Evolutionary conservation across 2,329 filamentous ascomycete species (phyloP).

Genomic region (Phialocephala subalpina): DNA sequence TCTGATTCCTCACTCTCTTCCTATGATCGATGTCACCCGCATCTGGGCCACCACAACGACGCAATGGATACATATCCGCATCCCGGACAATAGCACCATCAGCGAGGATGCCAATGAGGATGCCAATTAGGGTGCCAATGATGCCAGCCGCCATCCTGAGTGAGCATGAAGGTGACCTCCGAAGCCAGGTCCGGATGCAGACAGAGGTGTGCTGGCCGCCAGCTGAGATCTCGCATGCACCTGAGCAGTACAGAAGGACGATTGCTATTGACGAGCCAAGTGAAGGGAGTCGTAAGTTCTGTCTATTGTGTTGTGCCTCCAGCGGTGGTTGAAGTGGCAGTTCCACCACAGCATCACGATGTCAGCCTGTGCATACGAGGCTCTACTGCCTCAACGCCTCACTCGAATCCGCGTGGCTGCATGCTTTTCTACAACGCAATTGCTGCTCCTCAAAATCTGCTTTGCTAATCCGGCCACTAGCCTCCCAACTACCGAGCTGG

Average conservation of each 20-base stretch:
- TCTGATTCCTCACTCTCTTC: conserved; percentile 4
- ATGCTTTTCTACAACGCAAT: conserved; percentile 25
- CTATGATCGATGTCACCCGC: not conserved
- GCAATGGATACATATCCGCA: conserved; percentile 9
- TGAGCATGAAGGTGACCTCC: not conserved
- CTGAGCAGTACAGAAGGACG: not conserved
- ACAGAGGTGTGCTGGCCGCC: conserved; percentile 26
- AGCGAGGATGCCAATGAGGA: not conserved
- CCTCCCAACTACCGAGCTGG: conserved; percentile 39
- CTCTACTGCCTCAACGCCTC: conserved; percentile 19
- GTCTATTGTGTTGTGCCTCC: conserved; percentile 24
- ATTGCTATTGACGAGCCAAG: not conserved
- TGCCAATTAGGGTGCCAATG: conserved; percentile 5
- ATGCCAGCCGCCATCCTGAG: not conserved
- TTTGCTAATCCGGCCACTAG: conserved; percentile 30
- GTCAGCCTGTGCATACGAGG: conserved; percentile 34
- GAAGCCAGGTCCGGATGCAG: conserved; percentile 19
- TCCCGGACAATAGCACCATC: conserved; percentile 20
- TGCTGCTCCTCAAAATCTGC: conserved; percentile 31
- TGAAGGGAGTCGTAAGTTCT: conserved; percentile 23
- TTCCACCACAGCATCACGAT: conserved; percentile 40
- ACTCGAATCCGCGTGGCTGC: conserved; percentile 34
- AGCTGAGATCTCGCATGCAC: conserved; percentile 20
- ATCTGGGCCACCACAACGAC: conserved; percentile 13
- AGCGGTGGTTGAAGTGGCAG: conserved; percentile 29